phyloP scores from a whole-genome alignment of 345 rosid genomes.

The Dimocarpus longan region DNA sequence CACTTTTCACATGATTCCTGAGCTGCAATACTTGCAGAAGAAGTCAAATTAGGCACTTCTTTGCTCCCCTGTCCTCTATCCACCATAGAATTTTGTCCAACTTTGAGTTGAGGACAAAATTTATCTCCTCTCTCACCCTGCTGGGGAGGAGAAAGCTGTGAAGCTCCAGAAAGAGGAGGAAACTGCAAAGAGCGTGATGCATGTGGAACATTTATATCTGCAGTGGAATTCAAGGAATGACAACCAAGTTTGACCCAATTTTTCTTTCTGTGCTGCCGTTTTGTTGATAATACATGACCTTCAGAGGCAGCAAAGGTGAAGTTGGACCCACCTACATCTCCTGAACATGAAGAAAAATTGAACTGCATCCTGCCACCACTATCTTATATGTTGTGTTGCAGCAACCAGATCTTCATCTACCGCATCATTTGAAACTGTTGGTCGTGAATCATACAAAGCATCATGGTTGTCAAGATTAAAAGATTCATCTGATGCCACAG shows the following conservation, averaged over 20 bases:
- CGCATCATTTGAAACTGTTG: constrained; percentile 37
- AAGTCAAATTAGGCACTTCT: constrained; percentile 41
- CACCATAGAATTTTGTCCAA: constrained; percentile 36
- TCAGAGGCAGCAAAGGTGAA: constrained; percentile 80
- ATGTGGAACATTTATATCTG: constrained; percentile 41
- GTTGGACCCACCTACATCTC: constrained; percentile 45
- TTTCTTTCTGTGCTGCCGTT: constrained; percentile 54
- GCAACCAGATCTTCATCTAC: constrained; percentile 60
- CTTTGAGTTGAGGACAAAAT: constrained; percentile 37
- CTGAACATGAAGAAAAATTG: constrained; percentile 38
- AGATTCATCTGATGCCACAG: constrained; percentile 66
- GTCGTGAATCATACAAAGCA: constrained; percentile 38
- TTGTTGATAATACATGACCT: constrained; percentile 44
- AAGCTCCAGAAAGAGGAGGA: constrained; percentile 46
- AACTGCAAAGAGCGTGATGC: constrained; percentile 49
- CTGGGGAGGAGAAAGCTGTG: constrained; percentile 41
- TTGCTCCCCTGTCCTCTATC: constrained; percentile 45
- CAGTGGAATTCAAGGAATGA: constrained; percentile 39
- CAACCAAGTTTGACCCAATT: constrained; percentile 40
- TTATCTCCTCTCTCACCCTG: constrained; percentile 41
- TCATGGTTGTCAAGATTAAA: constrained; percentile 34
- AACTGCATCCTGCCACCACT: constrained; percentile 40
- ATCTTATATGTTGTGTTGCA: constrained; percentile 61
- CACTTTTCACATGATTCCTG: constrained; percentile 89
- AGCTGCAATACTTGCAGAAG: constrained; percentile 49